phyloP scores from a whole-genome alignment of 2,329 filamentous ascomycete genomes.

The Waltergamsia citrina region DNA sequence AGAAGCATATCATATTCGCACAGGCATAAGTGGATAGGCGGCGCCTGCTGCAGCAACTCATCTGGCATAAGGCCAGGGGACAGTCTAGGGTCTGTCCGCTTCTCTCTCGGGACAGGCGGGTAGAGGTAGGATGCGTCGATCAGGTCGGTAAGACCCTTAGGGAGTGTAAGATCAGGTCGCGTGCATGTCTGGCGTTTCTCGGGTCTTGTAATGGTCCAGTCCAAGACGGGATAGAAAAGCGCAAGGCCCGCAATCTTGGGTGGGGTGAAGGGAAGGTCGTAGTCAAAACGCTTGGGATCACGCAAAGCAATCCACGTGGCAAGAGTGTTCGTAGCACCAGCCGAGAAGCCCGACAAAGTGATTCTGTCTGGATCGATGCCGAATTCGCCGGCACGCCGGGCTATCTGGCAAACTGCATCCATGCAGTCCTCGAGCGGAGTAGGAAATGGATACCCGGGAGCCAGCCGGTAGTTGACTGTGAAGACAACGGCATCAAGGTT shows the following conservation, averaged over 20 bases:
- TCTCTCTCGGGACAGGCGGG: constrained; percentile 32
- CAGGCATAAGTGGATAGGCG: constrained; percentile 46
- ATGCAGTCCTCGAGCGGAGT: constrained; percentile 56
- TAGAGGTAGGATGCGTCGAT: constrained; percentile 55
- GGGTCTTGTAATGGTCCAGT: constrained; percentile 48
- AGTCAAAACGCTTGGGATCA: constrained; percentile 28
- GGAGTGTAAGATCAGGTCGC: constrained; percentile 48
- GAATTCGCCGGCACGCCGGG: constrained; percentile 44
- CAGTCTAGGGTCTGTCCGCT: constrained; percentile 42
- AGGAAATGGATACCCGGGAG: constrained; percentile 55
- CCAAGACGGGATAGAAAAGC: constrained; percentile 53
- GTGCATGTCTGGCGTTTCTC: constrained; percentile 44
- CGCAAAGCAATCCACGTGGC: constrained; percentile 36
- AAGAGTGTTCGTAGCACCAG: constrained; percentile 47
- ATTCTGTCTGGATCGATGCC: constrained; percentile 46
- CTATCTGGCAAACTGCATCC: constrained; percentile 53
- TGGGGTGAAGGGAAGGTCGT: constrained; percentile 22
- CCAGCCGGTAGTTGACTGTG: constrained; percentile 59
- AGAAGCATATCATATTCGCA: constrained; percentile 61
- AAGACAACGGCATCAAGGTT: constrained; percentile 48
- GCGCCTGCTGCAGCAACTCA: constrained; percentile 39
- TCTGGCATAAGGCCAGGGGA: constrained; percentile 49
- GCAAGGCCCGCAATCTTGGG: constrained; percentile 41
- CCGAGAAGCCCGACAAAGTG: constrained; percentile 54
- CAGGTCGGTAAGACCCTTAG: constrained; percentile 47